A percentile compares a stretch with the other conserved stretches of the same genome.
Evolutionary conservation across 1,139 yeast genomes (phyloP).

Genomic region (Candida pseudoviswanathii): DNA sequence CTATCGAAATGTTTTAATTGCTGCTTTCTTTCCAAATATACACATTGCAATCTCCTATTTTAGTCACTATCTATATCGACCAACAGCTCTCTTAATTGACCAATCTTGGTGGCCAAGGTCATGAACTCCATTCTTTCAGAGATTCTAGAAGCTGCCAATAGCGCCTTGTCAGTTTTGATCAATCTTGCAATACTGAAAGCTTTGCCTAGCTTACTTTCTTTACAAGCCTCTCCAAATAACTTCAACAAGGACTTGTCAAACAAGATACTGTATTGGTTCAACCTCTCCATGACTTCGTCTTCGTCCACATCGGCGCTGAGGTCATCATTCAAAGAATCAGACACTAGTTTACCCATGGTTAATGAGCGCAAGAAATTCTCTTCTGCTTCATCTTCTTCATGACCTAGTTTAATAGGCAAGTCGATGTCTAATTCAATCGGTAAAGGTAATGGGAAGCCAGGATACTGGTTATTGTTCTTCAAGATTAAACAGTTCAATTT

Average conservation of each 20-base stretch:
- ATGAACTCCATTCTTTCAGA: conserved; percentile 76
- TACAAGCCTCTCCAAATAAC: conserved; percentile 77
- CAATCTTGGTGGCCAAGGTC: conserved; percentile 67
- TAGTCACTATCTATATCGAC: conserved; percentile 30
- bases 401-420: conserved; percentile 54
- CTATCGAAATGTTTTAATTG: not conserved
- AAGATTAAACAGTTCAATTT: conserved; percentile 73
- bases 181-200: conserved; percentile 72
- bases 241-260: conserved; percentile 77
- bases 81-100: conserved; percentile 59
- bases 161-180: conserved; percentile 74
- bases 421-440: conserved; percentile 75
- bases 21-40: not conserved
- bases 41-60: not conserved
- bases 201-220: conserved; percentile 62
- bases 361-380: conserved; percentile 47
- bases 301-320: conserved; percentile 38
- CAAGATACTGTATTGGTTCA: conserved; percentile 50
- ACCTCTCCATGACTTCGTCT: conserved; percentile 48
- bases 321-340: conserved; percentile 42
- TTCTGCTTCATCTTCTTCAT: conserved; percentile 31
- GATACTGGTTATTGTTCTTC: conserved; percentile 58
- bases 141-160: conserved; percentile 81
- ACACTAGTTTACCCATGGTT: conserved; percentile 52
- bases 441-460: conserved; percentile 77